Base-by-base conservation (phyloP, 2,329 filamentous ascomycete species). In the Cladophialophora exuberans region DNA sequence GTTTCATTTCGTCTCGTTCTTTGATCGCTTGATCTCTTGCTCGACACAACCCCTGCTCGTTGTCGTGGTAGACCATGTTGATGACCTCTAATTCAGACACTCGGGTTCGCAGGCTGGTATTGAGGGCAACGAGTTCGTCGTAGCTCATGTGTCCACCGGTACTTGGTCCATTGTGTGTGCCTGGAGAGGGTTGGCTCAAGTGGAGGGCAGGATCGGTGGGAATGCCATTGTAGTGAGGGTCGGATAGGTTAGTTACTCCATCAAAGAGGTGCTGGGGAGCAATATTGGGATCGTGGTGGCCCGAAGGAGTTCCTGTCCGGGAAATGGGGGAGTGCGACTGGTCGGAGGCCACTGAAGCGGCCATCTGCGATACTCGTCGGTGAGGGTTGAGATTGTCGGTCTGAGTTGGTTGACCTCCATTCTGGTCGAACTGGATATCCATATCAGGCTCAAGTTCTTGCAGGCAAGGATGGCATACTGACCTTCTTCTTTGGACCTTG, bases 31-130 rank as follows among this genome's bases (percentile, higher is more conserved):
- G 88, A 26, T 95, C 89, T 1, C 92, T 78, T 61, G 87, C 85
- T 28, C 79, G 76, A 55, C 80, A 80, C 42, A 88, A 70, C 56
- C 75, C 77, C 39, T 73, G 73, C 64, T 83, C 79, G 26, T 79
- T 80, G 62, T 83, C 80, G 46, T 77, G 75, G 52, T 75, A 74
- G 64, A 77, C 73, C 70, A 79, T 74, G 66, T 92, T 97, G 77
- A 99, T 97, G 48, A 99, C 83, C 70, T 99, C 94, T 20, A 99
- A 81, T 72, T 99, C 94, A 64, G 87, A 94, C 28, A 99, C 93
- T 36, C 94, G 86, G 0, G 94, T 99, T 75, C 95, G 96, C n/a
- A 97, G 79, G 46, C 86, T 87, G 4, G 89, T 89, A 70, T 96
- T 96, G 59, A 87, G 83, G 1, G 87, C 86, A 48, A 90, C 78